Base-by-base conservation (phyloP, 495 filamentous ascomycete species). In the Amniculicola lignicola region DNA sequence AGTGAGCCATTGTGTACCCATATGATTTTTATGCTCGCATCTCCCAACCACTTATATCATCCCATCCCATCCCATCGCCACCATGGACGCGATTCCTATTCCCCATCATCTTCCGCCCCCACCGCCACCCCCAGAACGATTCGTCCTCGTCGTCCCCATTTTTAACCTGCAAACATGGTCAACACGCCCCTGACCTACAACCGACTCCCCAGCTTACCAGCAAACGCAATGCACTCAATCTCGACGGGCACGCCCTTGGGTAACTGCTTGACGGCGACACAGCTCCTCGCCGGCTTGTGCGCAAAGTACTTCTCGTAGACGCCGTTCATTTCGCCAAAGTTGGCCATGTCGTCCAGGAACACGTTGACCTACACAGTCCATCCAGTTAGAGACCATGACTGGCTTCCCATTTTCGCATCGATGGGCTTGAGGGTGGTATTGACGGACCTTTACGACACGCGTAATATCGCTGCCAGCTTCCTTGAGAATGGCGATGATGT, bases 171-270 rank as follows among this genome's bases (percentile, higher is more conserved):
- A 51, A 10, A 31, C 19, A 22, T 3, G n/a, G 24, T 46, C 49
- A 58, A 47, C 41, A 44, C 29, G 16, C 22, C 4, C 6, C 25
- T 23, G 1, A 12, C 16, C 41, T 16, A 56, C 19, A 56, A 36
- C 52, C 39, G 9, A 28, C n/a, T n/a, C n/a, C n/a, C n/a, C n/a
- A n/a, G n/a, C 57, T 22, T 48, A 49, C 61, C 63, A 43, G 48
- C 51, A 73, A 87, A 82, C 68, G 84, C 84, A 73, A 87, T 82
- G 71, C 86, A 88, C 80, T 96, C 92, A 70, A 97, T 95, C 82
- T 96, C 92, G 48, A 96, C 84, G 44, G 84, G 81, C 42, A 90
- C 90, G 29, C 83, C 86, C 81, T 95, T 95, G 47, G 92, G 92
- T 59, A 96, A 77, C 75, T 91, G 82, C 70, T 83, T 82, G 42